Evolutionary conservation across 257 asterid species (phyloP).

Genomic region (Plantago major): DNA sequence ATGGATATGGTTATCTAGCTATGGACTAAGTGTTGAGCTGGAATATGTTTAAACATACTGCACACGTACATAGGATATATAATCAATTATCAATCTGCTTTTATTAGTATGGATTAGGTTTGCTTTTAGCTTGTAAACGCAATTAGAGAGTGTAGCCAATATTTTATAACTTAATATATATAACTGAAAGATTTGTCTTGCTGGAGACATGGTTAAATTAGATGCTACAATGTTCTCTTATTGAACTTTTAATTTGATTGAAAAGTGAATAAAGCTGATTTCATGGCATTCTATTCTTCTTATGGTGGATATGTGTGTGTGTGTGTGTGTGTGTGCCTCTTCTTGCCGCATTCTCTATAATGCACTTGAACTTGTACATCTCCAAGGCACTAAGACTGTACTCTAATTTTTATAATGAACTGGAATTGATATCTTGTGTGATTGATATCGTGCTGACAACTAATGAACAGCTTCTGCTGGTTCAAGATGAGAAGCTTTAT

Average conservation of each 20-base stretch:
- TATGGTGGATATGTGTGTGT: neutral
- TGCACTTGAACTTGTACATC: constrained; percentile 6
- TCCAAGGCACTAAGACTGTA: constrained; percentile 3
- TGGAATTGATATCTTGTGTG: constrained; percentile 20
- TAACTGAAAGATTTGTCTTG: too few species aligned
- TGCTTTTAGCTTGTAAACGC: too few species aligned
- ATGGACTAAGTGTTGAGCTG: too few species aligned
- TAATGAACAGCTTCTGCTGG: constrained; percentile 78
- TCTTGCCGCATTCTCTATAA: constrained; percentile 3
- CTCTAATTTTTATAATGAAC: constrained; percentile 5
- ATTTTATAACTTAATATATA: too few species aligned
- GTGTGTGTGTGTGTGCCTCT: neutral
- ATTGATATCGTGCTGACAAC: constrained; percentile 35
- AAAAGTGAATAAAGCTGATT: neutral
- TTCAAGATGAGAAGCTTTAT: constrained; percentile 94
- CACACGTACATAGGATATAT: too few species aligned
- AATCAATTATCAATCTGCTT: too few species aligned
- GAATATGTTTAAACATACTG: too few species aligned
- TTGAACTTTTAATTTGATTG: neutral
- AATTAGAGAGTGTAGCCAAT: too few species aligned
- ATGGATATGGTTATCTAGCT: too few species aligned
- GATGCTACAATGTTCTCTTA: neutral
- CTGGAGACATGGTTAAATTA: too few species aligned
- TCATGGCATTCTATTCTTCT: neutral
- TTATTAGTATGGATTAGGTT: too few species aligned